Percentiles rank a stretch among this genome's conserved stretches.
Conservation (phyloP, 192 early-diverging fungal genomes). For the Phycomyces blakesleeanus region DNA sequence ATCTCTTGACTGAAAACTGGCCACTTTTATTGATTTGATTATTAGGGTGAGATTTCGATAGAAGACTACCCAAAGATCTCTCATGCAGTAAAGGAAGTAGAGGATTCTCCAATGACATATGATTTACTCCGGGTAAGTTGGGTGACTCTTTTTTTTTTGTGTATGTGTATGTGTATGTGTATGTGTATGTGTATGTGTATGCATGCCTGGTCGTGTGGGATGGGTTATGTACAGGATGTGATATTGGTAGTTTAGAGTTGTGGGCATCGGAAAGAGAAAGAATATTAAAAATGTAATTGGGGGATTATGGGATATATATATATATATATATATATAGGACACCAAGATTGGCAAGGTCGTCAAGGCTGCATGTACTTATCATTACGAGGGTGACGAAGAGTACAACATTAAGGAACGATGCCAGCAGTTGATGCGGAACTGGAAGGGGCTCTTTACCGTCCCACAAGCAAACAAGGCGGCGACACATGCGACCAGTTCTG, state of each 20-base stretch:
- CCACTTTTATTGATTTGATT: conserved; percentile 5
- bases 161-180: neutral
- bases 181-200: neutral
- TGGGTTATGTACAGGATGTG: too few species aligned
- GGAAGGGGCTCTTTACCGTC: conserved; percentile 28
- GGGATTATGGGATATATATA: too few species aligned
- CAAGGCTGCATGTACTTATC: conserved; percentile 29
- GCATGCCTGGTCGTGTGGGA: too few species aligned
- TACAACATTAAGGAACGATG: conserved; percentile 28
- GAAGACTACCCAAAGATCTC: conserved; percentile 36
- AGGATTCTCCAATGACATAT: conserved; percentile 27
- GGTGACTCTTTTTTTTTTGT: too few species aligned
- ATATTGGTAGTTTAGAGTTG: too few species aligned
- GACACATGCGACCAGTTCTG: too few species aligned
- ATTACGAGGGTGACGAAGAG: conserved; percentile 25
- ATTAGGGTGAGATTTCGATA: conserved; percentile 29
- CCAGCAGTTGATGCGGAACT: conserved; percentile 29
- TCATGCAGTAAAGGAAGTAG: conserved; percentile 32
- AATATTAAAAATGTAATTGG: too few species aligned
- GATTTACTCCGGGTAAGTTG: conserved; percentile 30
- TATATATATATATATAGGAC: conserved; percentile 12
- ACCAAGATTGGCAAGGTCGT: conserved; percentile 43
- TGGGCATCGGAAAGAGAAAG: neutral
- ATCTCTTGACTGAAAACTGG: neutral
- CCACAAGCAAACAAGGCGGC: neutral